These are phyloP conservation scores for Phytophthora palmivora DNA, from an alignment of 352 stramenopile genomes.

Conservation along the genomic window DNA sequence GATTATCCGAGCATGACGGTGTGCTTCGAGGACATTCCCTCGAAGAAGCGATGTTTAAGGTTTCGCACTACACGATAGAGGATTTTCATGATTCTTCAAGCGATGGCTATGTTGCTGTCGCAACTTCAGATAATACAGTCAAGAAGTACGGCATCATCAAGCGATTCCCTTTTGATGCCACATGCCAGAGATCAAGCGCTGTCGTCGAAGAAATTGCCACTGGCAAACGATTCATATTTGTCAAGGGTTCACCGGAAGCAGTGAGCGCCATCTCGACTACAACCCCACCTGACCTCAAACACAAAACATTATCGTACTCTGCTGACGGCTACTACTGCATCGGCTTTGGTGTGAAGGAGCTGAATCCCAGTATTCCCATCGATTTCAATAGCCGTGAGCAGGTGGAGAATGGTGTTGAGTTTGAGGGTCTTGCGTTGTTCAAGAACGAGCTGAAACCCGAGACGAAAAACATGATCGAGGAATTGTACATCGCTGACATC, in stretches of 20 bases:
- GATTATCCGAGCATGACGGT: constrained; percentile 43
- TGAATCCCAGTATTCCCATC: constrained; percentile 17
- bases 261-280: constrained; percentile 33
- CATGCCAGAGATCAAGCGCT: no score
- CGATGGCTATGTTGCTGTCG: no score
- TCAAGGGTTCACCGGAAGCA: no score
- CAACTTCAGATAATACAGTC: no score
- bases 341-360: constrained; percentile 44
- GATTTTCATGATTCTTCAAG: no score
- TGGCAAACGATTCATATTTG: no score
- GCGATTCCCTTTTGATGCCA: constrained; percentile 56
- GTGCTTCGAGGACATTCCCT: constrained; percentile 53
- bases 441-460: no score
- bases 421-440: no score
- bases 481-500: no score
- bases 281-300: constrained; percentile 61
- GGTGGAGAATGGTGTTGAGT: constrained; percentile 66
- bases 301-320: constrained; percentile 49
- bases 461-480: no score
- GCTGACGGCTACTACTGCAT: constrained; percentile 76
- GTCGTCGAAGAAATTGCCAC: no score
- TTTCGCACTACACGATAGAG: background rate
- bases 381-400: constrained; percentile 36
- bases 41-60: constrained; percentile 60
- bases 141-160: constrained; percentile 54